These are phyloP conservation scores for Mortierella sp. DNA, from an alignment of 371 early-diverging fungal genomes.

Conservation along the genomic window DNA sequence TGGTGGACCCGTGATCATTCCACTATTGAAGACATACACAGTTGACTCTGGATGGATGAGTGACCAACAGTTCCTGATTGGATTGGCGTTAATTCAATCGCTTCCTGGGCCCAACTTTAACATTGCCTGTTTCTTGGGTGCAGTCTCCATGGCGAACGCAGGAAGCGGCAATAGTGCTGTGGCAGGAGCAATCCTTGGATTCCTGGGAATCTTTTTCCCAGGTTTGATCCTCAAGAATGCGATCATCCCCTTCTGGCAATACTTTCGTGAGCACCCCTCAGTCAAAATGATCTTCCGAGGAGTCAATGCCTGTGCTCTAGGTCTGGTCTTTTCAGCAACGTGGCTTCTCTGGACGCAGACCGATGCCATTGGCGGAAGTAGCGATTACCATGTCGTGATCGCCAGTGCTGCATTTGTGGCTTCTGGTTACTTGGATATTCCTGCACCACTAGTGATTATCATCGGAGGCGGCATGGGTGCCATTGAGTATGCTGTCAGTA, in stretches of 20 bases:
- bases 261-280: slow-evolving; percentile 48
- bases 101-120: slow-evolving; percentile 75
- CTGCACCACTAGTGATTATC: slow-evolving; percentile 54
- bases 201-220: slow-evolving; percentile 65
- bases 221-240: slow-evolving; percentile 66
- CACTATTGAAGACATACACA: slow-evolving; percentile 63
- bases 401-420: slow-evolving; percentile 58
- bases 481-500: slow-evolving; percentile 44
- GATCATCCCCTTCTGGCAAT: slow-evolving; percentile 66
- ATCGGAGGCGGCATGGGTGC: slow-evolving; percentile 58
- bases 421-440: slow-evolving; percentile 46
- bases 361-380: slow-evolving; percentile 22
- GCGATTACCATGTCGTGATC: slow-evolving; percentile 53
- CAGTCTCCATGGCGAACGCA: slow-evolving; percentile 55
- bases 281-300: slow-evolving; percentile 62
- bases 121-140: slow-evolving; percentile 69
- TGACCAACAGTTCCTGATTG: slow-evolving; percentile 65
- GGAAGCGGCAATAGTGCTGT: slow-evolving; percentile 27
- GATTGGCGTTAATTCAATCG: slow-evolving; percentile 68
- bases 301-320: slow-evolving; percentile 67
- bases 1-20: slow-evolving; percentile 71
- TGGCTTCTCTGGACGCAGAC: slow-evolving; percentile 54
- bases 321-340: slow-evolving; percentile 65
- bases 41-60: slow-evolving; percentile 64
- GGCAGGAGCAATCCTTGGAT: slow-evolving; percentile 60